Conservation (phyloP, 83 land plant genomes). For the Picea abies region DNA sequence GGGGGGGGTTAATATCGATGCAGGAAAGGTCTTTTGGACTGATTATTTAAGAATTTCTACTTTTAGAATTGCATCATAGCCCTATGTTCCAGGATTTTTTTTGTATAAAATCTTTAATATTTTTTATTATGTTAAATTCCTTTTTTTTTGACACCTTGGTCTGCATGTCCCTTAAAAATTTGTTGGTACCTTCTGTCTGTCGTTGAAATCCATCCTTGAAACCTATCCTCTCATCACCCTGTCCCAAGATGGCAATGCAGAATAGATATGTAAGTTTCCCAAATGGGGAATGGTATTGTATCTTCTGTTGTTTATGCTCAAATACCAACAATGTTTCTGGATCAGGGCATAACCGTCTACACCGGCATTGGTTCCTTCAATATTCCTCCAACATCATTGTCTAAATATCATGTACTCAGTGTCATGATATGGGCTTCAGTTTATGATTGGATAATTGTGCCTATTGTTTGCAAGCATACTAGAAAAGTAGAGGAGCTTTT, state of each 20-base stretch:
- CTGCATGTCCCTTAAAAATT: no score
- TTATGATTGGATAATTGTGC: slow-evolving; percentile 34
- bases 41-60: no score
- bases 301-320: slow-evolving; percentile 33
- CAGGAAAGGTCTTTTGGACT: no score
- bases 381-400: slow-evolving; percentile 43
- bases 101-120: no score
- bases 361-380: slow-evolving; percentile 27
- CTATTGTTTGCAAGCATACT: slow-evolving; percentile 46
- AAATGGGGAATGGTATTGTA: slow-evolving; percentile 41
- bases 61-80: no score
- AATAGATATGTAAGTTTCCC: slow-evolving; percentile 38
- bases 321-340: slow-evolving; percentile 35
- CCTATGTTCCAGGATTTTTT: no score
- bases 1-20: no score
- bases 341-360: slow-evolving; percentile 45
- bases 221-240: neutral
- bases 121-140: no score
- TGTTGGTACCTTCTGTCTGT: no score
- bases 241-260: slow-evolving; percentile 44
- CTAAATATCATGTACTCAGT: slow-evolving; percentile 27
- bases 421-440: slow-evolving; percentile 38
- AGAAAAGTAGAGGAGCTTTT: slow-evolving; percentile 50
- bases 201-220: no score
- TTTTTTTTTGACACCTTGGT: no score